Percentiles rank a stretch among this genome's conserved stretches.
Evolutionary conservation across 2,329 filamentous ascomycete genomes (phyloP).

Genomic region (Fonsecaea pedrosoi): DNA sequence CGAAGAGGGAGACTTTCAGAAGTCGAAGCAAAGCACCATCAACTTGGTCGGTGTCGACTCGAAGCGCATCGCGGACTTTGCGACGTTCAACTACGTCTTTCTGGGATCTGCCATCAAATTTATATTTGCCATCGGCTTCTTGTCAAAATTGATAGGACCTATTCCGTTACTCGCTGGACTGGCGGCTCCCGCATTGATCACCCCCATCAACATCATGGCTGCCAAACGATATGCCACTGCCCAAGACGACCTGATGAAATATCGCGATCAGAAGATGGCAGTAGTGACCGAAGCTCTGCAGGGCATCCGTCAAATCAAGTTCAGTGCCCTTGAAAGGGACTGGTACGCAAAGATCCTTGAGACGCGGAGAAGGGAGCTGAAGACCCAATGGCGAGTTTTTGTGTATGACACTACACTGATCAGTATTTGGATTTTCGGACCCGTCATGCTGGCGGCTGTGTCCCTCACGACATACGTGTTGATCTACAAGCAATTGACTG

Average conservation of each 20-base stretch:
- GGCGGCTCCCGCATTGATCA: constrained; percentile 66
- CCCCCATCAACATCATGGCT: constrained; percentile 72
- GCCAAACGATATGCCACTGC: constrained; percentile 69
- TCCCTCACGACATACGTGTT: constrained; percentile 73
- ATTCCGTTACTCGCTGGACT: constrained; percentile 70
- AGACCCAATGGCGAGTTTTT: constrained; percentile 71
- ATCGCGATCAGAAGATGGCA: constrained; percentile 75
- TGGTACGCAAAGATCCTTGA: constrained; percentile 75
- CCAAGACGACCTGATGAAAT: constrained; percentile 75
- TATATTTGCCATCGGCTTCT: constrained; percentile 68
- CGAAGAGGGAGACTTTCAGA: constrained; percentile 61
- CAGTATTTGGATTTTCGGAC: constrained; percentile 74
- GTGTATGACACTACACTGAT: constrained; percentile 67
- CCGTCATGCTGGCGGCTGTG: constrained; percentile 74
- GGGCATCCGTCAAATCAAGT: constrained; percentile 85
- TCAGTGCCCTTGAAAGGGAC: constrained; percentile 75
- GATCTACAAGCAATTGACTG: constrained; percentile 67
- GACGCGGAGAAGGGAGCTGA: constrained; percentile 70
- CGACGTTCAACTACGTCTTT: constrained; percentile 70
- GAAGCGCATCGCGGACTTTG: constrained; percentile 72
- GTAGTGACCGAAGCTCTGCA: constrained; percentile 78
- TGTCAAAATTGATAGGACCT: constrained; percentile 75
- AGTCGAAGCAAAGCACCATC: constrained; percentile 73
- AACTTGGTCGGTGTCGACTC: constrained; percentile 81
- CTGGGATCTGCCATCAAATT: constrained; percentile 68